These are phyloP conservation scores for Geranium incanum DNA, from an alignment of 441 rosid species.

Conservation along the genomic window DNA sequence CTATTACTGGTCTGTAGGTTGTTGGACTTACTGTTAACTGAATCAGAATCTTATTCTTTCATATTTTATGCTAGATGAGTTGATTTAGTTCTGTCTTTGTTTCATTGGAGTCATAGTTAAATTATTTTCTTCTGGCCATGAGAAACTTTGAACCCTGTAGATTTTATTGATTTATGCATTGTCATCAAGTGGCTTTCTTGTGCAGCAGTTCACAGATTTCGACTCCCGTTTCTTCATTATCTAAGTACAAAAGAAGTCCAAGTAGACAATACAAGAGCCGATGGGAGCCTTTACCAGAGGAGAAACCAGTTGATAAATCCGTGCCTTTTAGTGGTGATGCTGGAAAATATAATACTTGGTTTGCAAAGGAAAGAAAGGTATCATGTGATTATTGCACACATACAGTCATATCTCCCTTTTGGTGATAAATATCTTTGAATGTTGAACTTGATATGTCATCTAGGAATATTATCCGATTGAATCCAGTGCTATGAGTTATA, in stretches of 20 bases:
- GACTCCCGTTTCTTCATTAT: slow-evolving; percentile 31
- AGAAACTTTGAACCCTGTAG: neutral
- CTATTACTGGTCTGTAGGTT: neutral
- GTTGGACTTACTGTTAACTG: neutral
- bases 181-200: neutral
- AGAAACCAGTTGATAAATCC: slow-evolving; percentile 46
- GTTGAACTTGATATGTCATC: slow-evolving; percentile 3
- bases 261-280: slow-evolving; percentile 78
- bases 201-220: slow-evolving; percentile 40
- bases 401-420: neutral
- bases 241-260: slow-evolving; percentile 59
- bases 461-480: neutral
- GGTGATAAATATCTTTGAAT: neutral
- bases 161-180: neutral
- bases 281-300: slow-evolving; percentile 92
- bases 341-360: slow-evolving; percentile 56
- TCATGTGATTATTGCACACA: neutral
- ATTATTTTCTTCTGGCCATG: neutral
- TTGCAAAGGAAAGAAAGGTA: slow-evolving; percentile 63
- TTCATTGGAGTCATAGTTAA: neutral
- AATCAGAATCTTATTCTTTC: neutral
- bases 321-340: slow-evolving; percentile 34
- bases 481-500: neutral
- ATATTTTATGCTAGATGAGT: neutral
- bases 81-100: neutral